Percentiles rank a stretch among this genome's conserved stretches.
These are phyloP conservation scores for Leavenworthia alabamica DNA, from an alignment of 345 rosid genomes.

Conservation along the genomic window DNA sequence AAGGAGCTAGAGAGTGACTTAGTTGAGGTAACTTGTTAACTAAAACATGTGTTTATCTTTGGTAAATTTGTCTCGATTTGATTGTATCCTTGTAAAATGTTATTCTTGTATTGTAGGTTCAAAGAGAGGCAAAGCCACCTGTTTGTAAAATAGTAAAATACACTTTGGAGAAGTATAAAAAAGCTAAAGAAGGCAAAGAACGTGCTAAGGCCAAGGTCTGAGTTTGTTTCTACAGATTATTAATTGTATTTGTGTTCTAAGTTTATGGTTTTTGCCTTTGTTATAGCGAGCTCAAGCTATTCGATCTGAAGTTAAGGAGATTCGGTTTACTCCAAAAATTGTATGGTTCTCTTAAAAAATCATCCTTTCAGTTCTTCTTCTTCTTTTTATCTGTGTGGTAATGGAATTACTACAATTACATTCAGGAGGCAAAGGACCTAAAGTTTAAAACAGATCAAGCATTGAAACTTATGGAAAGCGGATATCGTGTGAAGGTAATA, in stretches of 20 bases:
- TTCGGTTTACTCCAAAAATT: slow-evolving; percentile 66
- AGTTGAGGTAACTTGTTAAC: slow-evolving; percentile 23
- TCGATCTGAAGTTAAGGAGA: slow-evolving; percentile 49
- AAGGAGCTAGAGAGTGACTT: slow-evolving; percentile 29
- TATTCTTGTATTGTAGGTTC: slow-evolving; percentile 23
- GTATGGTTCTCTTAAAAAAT: slow-evolving; percentile 42
- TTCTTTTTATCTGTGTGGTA: not conserved
- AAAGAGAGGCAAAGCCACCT: slow-evolving; percentile 29
- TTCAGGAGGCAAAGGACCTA: slow-evolving; percentile 73
- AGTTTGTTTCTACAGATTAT: not conserved
- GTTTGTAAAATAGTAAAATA: slow-evolving; percentile 34
- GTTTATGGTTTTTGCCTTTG: slow-evolving; percentile 7
- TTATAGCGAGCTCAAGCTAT: slow-evolving; percentile 26
- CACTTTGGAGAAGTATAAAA: slow-evolving; percentile 25
- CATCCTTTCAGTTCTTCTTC: not conserved
- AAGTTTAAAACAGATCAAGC: slow-evolving; percentile 60
- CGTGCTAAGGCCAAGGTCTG: slow-evolving; percentile 35
- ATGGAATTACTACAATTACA: not conserved
- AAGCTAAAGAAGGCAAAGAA: slow-evolving; percentile 28
- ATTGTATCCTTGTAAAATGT: not conserved
- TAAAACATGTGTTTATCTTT: not conserved
- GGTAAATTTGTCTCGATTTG: not conserved
- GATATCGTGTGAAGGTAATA: slow-evolving; percentile 93
- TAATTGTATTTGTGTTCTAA: slow-evolving; percentile 1
- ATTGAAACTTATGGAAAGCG: slow-evolving; percentile 62